phyloP scores from a whole-genome alignment of 441 rosid species.

The Adansonia madagascariensis region DNA sequence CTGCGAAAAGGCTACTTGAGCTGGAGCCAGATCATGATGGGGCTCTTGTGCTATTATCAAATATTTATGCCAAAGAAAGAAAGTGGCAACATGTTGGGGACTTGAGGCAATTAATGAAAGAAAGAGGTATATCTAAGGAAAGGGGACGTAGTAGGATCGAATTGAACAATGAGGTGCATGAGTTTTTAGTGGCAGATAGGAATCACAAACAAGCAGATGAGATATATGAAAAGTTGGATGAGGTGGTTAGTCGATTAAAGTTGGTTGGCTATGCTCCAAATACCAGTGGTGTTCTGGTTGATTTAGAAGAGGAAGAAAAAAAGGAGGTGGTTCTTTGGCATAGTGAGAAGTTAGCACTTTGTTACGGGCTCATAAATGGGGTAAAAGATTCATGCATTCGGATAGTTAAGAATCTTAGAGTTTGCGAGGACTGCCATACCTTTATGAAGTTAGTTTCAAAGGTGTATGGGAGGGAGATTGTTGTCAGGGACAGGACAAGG shows the following conservation, averaged over 20 bases:
- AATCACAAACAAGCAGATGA: slow-evolving; percentile 41
- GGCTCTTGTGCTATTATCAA: slow-evolving; percentile 52
- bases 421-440: slow-evolving; percentile 51
- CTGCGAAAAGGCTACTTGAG: slow-evolving; percentile 51
- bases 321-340: slow-evolving; percentile 50
- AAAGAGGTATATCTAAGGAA: slow-evolving; percentile 45
- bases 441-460: slow-evolving; percentile 51
- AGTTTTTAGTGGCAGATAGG: slow-evolving; percentile 52
- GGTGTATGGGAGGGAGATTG: slow-evolving; percentile 43
- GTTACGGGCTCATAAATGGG: slow-evolving; percentile 42
- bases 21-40: slow-evolving; percentile 54
- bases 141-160: slow-evolving; percentile 56
- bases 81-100: slow-evolving; percentile 55
- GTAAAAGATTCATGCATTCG: slow-evolving; percentile 39
- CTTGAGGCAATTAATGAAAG: slow-evolving; percentile 49
- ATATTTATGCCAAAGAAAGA: slow-evolving; percentile 53
- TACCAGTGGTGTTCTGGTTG: slow-evolving; percentile 37
- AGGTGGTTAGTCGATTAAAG: slow-evolving; percentile 42
- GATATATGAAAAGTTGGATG: slow-evolving; percentile 50
- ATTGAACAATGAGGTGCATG: slow-evolving; percentile 40
- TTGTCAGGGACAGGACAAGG: slow-evolving; percentile 55
- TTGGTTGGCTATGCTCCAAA: slow-evolving; percentile 36
- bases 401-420: slow-evolving; percentile 50
- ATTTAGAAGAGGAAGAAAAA: slow-evolving; percentile 51
- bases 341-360: slow-evolving; percentile 57